phyloP scores from a whole-genome alignment of 768 basidiomycete genomes.

The Asterophora lycoperdoides region DNA sequence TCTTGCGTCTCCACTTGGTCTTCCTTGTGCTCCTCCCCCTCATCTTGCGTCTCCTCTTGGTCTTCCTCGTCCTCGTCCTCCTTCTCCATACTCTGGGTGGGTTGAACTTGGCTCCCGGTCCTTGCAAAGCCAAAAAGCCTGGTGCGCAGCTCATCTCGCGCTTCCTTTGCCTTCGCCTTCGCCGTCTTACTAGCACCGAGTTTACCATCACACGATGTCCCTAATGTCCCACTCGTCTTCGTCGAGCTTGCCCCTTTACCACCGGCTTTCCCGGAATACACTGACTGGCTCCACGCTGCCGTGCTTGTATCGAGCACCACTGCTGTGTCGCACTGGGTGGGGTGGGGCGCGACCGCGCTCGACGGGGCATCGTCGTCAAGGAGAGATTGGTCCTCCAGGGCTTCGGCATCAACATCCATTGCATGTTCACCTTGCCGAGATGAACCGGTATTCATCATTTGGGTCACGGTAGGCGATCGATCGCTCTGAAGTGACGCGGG shows the following conservation, averaged over 20 bases:
- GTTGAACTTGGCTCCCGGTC: conserved; percentile 34
- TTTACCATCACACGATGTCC: neutral
- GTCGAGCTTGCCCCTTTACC: conserved; percentile 20
- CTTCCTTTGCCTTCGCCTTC: conserved; percentile 2
- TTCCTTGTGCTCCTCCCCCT: conserved; percentile 7
- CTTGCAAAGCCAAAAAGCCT: conserved; percentile 53
- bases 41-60: too few species aligned
- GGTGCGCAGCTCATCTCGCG: conserved; percentile 36
- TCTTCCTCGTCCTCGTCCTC: conserved; percentile 21
- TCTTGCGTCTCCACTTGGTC: neutral
- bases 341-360: neutral
- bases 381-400: neutral
- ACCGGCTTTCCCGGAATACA: conserved; percentile 10
- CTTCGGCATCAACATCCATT: conserved; percentile 13
- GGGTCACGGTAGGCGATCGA: neutral
- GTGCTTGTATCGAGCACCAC: conserved; percentile 48
- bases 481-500: too few species aligned
- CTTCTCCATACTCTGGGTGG: conserved; percentile 15
- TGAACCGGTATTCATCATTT: neutral
- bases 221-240: conserved; percentile 33
- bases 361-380: too few species aligned
- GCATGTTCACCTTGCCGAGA: neutral
- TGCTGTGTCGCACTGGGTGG: neutral
- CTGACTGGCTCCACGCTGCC: conserved; percentile 38
- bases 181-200: conserved; percentile 2